These are phyloP conservation scores for Colletotrichum filicis DNA, from an alignment of 2,329 filamentous ascomycete species.

Conservation along the genomic window DNA sequence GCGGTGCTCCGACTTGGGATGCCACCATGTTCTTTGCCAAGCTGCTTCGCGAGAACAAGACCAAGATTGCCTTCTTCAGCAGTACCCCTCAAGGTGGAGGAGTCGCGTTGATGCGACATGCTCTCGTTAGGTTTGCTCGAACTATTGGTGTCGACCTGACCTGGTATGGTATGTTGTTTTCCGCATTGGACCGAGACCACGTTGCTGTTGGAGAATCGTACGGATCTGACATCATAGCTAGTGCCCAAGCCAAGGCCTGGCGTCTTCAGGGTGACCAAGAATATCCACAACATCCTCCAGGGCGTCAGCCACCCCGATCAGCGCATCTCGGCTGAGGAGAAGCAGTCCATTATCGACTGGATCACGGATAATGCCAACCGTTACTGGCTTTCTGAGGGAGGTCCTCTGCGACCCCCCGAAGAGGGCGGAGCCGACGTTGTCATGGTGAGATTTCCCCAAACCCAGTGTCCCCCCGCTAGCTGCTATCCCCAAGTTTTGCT, in stretches of 20 bases:
- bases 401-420: conserved; percentile 71
- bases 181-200: background rate
- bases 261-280: conserved; percentile 87
- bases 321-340: conserved; percentile 71
- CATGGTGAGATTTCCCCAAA: conserved; percentile 57
- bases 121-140: conserved; percentile 77
- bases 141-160: conserved; percentile 74
- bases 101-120: conserved; percentile 85
- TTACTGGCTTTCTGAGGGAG: conserved; percentile 77
- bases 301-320: conserved; percentile 76
- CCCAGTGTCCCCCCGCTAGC: background rate
- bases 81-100: conserved; percentile 85
- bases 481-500: conserved; percentile 23
- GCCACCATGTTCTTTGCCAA: conserved; percentile 71
- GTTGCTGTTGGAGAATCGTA: conserved; percentile 8
- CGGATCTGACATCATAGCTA: conserved; percentile 39
- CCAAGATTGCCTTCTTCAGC: conserved; percentile 82
- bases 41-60: conserved; percentile 70
- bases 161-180: conserved; percentile 70
- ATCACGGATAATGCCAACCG: conserved; percentile 77
- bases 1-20: conserved; percentile 71
- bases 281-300: conserved; percentile 89
- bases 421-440: conserved; percentile 82
- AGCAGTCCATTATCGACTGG: conserved; percentile 75
- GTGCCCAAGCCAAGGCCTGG: conserved; percentile 84